phyloP scores from a whole-genome alignment of 2,329 filamentous ascomycete species.

The Neocatenulostroma microsporum region DNA sequence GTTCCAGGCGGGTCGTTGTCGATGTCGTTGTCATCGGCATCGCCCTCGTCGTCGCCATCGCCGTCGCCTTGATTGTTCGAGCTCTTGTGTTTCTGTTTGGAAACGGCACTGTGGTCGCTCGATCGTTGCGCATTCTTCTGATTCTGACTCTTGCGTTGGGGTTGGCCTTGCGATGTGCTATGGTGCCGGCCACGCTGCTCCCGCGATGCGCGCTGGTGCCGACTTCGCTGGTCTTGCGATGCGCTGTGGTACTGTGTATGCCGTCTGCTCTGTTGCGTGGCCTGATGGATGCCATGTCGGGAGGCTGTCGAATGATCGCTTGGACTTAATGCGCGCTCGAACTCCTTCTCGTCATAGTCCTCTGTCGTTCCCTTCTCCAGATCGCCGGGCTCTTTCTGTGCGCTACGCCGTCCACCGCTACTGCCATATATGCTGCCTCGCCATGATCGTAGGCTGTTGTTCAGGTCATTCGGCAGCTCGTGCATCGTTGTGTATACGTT shows the following conservation, averaged over 20 bases:
- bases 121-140: neutral
- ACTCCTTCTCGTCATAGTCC: constrained; percentile 16
- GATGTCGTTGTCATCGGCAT: neutral
- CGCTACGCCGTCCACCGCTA: constrained; percentile 1
- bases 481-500: constrained; percentile 22
- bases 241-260: too few relatives aligned
- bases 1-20: constrained; percentile 3
- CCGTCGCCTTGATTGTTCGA: too few relatives aligned
- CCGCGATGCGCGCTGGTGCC: neutral
- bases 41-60: neutral
- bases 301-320: constrained; percentile 11
- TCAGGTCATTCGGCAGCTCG: constrained; percentile 25
- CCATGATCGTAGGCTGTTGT: constrained; percentile 22
- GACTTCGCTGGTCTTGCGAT: neutral
- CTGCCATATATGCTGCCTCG: constrained; percentile 21
- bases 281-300: too few relatives aligned
- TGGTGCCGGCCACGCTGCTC: neutral
- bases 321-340: constrained; percentile 10
- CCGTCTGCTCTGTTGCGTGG: too few relatives aligned
- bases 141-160: neutral
- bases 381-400: constrained; percentile 9
- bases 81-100: too few relatives aligned
- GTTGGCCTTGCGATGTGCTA: neutral
- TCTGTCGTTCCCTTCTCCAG: constrained; percentile 18
- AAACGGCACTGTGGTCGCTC: too few relatives aligned